Evolutionary conservation across 345 rosid species (phyloP), one percentile per base, ranked within the genome.

Genomic region (Punica granatum): DNA sequence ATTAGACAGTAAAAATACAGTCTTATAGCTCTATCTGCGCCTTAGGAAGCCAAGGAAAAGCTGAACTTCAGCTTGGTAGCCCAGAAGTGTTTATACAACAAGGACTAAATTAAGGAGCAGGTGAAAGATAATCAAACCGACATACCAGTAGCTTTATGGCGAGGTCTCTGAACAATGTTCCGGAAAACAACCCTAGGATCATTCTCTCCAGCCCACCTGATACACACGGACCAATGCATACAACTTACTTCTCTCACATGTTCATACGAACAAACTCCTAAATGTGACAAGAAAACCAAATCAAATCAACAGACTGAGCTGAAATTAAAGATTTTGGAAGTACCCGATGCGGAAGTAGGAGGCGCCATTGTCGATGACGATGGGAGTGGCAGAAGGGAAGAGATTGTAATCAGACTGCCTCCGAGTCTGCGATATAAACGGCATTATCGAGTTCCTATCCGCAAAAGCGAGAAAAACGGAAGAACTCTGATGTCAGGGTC

Each of bases 341-440:
- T 86, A 94, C 99, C 99, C 99, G 70, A 91, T 91, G 64, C 99
- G 96, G 76, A 90, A 91, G 81, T 82, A 86, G 67, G 92, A 90
- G 30, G 99, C 92, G 67, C 97, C 98, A 84, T 94, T 94, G 87
- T 91, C 96, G 80, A 94, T 89, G 66, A 94, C 97, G 59, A 94
- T 94, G 71, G 97, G 97, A 63, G 84, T 82, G 21, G 94, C 63
- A 15, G 91, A 44, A n/a, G 95, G 80, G 69, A 85, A 81, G 28
- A 63, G 70, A 70, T 64, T 69, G 88, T 87, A 89, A 83, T 91
- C 97, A n/a, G 88, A 60, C 73, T 93, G 96, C 54, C 97, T 79
- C 16, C 82, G 71, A 19, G 82, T 85, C 70, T 68, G 81, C 37
- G 92, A 85, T 15, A 73, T 72, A 70, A 83, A 82, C 7, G 97